Evolutionary conservation across 1,284 basidiomycete genomes (phyloP).

Genomic region (Trichosporon faecale): DNA sequence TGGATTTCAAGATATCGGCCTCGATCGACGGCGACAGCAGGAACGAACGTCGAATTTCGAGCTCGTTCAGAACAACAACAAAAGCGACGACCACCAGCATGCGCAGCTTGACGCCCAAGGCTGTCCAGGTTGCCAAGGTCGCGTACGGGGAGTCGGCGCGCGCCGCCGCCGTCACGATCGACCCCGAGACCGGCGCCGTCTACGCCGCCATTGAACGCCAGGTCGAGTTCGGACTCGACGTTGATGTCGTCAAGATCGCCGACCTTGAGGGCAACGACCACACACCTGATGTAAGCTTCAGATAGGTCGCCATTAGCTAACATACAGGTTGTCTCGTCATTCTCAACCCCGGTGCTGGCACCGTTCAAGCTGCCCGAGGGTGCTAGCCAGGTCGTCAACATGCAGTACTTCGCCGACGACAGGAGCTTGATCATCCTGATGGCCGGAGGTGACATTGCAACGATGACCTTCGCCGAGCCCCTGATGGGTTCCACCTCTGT

Average conservation of each 20-base stretch:
- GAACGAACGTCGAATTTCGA: neutral
- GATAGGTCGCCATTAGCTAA: neutral
- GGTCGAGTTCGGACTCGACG: slow-evolving; percentile 58
- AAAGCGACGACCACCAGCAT: slow-evolving; percentile 19
- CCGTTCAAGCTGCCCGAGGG: slow-evolving; percentile 36
- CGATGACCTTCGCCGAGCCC: slow-evolving; percentile 55
- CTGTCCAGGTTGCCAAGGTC: slow-evolving; percentile 21
- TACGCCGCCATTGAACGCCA: slow-evolving; percentile 60
- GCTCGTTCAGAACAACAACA: neutral
- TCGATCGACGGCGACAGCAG: neutral
- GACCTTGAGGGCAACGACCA: slow-evolving; percentile 25
- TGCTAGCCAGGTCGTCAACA: slow-evolving; percentile 58
- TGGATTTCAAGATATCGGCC: neutral
- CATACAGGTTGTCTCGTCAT: slow-evolving; percentile 32
- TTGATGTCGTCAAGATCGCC: slow-evolving; percentile 58
- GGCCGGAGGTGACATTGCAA: slow-evolving; percentile 73
- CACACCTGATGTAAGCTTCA: slow-evolving; percentile 2
- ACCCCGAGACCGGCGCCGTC: slow-evolving; percentile 64
- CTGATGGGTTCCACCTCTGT: slow-evolving; percentile 57
- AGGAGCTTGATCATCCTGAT: slow-evolving; percentile 64
- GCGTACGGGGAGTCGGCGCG: neutral
- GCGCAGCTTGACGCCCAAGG: slow-evolving; percentile 34
- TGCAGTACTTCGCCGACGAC: slow-evolving; percentile 66
- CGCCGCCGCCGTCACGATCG: slow-evolving; percentile 50
- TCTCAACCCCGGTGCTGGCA: slow-evolving; percentile 36